Evolutionary conservation across 2,329 filamentous ascomycete species (phyloP).

Genomic region (Drechslerella stenobrocha): DNA sequence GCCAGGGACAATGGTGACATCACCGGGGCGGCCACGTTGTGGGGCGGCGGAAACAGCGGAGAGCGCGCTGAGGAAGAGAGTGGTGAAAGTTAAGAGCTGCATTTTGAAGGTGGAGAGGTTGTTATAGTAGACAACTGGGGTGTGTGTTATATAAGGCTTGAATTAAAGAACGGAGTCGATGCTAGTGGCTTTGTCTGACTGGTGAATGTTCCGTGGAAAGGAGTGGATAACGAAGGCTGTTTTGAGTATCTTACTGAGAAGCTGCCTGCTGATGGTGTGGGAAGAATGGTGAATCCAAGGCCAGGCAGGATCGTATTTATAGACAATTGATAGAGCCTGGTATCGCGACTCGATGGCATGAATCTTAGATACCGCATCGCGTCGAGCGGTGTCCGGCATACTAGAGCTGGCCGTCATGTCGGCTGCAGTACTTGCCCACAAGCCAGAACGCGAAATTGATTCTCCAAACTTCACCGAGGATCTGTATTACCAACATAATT

Average conservation of each 20-base stretch:
- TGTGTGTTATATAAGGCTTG: conserved; percentile 1
- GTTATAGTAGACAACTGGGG: too few relatives aligned
- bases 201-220: conserved; percentile 7
- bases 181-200: conserved; percentile 4
- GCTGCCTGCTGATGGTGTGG: conserved; percentile 19
- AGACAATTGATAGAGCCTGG: conserved; percentile 6
- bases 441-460: too few relatives aligned
- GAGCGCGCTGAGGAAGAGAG: conserved; percentile 28
- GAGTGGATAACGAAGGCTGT: conserved; percentile 6
- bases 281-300: not conserved
- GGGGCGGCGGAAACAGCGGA: conserved; percentile 32
- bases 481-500: too few relatives aligned
- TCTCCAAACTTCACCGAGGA: too few relatives aligned
- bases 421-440: too few relatives aligned
- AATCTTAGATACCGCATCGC: not conserved
- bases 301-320: conserved; percentile 17
- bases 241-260: not conserved
- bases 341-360: too few relatives aligned
- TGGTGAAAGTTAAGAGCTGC: conserved; percentile 42
- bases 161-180: conserved; percentile 6
- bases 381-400: too few relatives aligned
- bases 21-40: conserved; percentile 6
- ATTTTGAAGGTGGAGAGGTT: conserved; percentile 20
- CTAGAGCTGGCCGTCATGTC: too few relatives aligned
- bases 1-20: conserved; percentile 14